Conservation (phyloP, 805 yeast genomes). For the Wickerhamomyces sydowiorum region DNA sequence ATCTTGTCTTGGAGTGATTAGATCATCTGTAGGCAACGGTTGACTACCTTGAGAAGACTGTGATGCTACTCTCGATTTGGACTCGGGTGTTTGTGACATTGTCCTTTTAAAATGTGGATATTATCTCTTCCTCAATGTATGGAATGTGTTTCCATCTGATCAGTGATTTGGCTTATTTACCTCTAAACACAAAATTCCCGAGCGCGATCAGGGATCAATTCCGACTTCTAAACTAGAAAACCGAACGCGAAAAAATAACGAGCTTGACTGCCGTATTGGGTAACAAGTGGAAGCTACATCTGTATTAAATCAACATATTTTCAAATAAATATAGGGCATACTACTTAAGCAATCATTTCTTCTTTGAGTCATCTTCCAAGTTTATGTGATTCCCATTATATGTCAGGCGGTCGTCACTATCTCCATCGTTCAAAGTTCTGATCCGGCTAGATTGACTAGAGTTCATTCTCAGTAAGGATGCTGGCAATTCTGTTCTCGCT, state of each 20-base stretch:
- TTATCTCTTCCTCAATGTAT: background rate
- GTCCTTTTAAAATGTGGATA: no score
- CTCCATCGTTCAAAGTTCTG: constrained; percentile 23
- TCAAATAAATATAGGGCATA: no score
- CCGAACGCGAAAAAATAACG: background rate
- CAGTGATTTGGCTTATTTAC: background rate
- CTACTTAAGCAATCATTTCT: constrained; percentile 2
- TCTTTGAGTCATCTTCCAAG: constrained; percentile 42
- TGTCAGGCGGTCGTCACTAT: constrained; percentile 35
- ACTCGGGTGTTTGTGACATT: background rate
- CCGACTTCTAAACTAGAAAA: background rate
- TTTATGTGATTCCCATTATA: constrained; percentile 54
- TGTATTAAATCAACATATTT: no score
- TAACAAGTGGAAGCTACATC: background rate
- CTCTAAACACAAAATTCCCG: background rate
- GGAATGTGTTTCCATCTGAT: background rate
- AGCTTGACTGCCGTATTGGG: background rate
- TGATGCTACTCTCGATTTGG: background rate
- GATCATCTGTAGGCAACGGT: background rate
- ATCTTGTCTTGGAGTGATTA: background rate
- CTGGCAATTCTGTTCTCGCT: constrained; percentile 12
- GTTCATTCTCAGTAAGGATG: constrained; percentile 8
- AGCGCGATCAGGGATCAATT: background rate
- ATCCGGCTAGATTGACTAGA: constrained; percentile 18
- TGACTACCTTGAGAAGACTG: background rate